Percentiles rank a stretch among this genome's conserved stretches.
These are phyloP conservation scores for Backusella tuberculispora DNA, from an alignment of 192 early-diverging fungal species.

Conservation along the genomic window DNA sequence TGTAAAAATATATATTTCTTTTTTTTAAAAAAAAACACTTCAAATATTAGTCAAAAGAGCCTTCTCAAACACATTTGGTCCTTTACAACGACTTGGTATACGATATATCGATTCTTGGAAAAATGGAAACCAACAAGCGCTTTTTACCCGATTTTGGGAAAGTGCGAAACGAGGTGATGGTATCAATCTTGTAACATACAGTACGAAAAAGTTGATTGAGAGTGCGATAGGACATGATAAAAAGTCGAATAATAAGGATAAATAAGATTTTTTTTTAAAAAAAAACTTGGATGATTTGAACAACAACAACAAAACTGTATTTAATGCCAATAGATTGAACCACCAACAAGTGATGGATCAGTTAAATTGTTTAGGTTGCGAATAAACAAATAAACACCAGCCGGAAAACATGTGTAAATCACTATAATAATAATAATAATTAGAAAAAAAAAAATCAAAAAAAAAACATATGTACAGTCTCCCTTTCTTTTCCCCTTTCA, in stretches of 20 bases:
- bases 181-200: conserved; percentile 38
- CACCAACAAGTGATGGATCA: background rate
- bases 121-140: conserved; percentile 46
- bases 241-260: conserved; percentile 19
- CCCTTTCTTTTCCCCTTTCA: background rate
- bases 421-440: background rate
- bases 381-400: conserved; percentile 12
- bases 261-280: no score
- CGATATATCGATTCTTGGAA: conserved; percentile 47
- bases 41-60: conserved; percentile 24
- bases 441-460: background rate
- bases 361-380: conserved; percentile 1
- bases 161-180: conserved; percentile 47
- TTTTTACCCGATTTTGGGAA: conserved; percentile 45
- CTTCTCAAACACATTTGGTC: conserved; percentile 41
- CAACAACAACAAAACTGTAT: no score
- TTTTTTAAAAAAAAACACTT: no score
- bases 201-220: conserved; percentile 36
- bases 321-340: background rate
- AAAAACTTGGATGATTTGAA: no score
- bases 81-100: conserved; percentile 32
- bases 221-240: conserved; percentile 18
- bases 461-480: background rate
- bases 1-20: no score
- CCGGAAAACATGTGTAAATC: conserved; percentile 7